Conservation (phyloP, 129 eudicot species). For the Ambrosia trifida region DNA sequence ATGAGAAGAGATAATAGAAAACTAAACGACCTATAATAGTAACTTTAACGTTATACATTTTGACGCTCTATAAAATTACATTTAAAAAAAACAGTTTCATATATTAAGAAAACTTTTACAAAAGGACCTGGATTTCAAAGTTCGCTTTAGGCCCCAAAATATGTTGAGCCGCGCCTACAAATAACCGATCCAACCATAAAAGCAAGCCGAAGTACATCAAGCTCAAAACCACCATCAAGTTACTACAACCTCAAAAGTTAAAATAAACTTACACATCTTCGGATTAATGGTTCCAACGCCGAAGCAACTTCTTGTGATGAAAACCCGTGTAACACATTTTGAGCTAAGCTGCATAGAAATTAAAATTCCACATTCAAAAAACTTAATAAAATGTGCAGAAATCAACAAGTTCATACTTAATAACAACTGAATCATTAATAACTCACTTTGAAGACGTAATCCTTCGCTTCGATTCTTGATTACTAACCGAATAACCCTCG, state of each 20-base stretch:
- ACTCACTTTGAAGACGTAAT: conserved; percentile 44
- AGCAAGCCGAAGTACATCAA: too few relatives aligned
- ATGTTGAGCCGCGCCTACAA: too few relatives aligned
- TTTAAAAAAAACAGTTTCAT: too few relatives aligned
- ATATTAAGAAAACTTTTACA: too few relatives aligned
- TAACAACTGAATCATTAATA: background rate
- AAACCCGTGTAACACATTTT: conserved; percentile 34
- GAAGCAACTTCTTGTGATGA: conserved; percentile 41
- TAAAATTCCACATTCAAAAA: conserved; percentile 19
- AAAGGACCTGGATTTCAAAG: too few relatives aligned
- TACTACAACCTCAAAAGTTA: background rate
- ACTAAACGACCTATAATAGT: too few relatives aligned
- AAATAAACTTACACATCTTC: conserved; percentile 46
- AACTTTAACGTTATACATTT: too few relatives aligned
- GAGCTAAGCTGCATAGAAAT: conserved; percentile 38
- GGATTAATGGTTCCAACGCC: conserved; percentile 58
- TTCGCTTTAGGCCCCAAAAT: too few relatives aligned
- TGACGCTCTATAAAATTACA: too few relatives aligned
- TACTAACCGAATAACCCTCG: conserved; percentile 36
- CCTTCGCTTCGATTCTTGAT: conserved; percentile 41
- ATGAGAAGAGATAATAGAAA: too few relatives aligned
- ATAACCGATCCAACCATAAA: too few relatives aligned
- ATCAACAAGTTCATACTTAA: background rate
- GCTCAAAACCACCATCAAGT: too few relatives aligned
- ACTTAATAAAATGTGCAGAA: background rate